These are phyloP conservation scores for Sclerotinia minor DNA, from an alignment of 2,329 filamentous ascomycete species.

Conservation along the genomic window DNA sequence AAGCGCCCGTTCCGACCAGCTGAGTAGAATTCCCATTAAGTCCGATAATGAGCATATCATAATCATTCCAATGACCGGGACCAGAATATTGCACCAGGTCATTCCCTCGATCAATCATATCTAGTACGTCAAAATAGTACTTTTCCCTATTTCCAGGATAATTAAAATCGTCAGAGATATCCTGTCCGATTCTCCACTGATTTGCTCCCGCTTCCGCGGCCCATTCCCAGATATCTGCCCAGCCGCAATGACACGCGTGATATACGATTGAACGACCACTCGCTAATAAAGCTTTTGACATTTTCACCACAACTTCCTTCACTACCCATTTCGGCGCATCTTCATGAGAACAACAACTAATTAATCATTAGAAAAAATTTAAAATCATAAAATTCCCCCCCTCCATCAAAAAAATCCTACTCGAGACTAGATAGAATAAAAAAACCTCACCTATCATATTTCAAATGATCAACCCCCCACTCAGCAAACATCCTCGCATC, in stretches of 20 bases:
- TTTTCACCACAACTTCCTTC: constrained; percentile 8
- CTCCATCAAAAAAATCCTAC: no score
- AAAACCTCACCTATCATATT: constrained; percentile 56
- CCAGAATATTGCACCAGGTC: constrained; percentile 48
- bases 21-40: constrained; percentile 35
- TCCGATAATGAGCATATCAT: constrained; percentile 37
- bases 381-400: neutral
- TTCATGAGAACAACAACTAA: constrained; percentile 10
- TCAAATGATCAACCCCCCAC: constrained; percentile 61
- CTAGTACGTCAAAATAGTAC: constrained; percentile 36
- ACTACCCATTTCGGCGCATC: constrained; percentile 11
- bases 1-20: constrained; percentile 45
- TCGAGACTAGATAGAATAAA: no score
- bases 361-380: no score
- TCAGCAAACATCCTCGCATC: constrained; percentile 58
- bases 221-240: constrained; percentile 48
- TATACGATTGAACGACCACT: constrained; percentile 51
- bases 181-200: constrained; percentile 50
- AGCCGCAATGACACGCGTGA: constrained; percentile 55
- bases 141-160: constrained; percentile 34
- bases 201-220: constrained; percentile 45
- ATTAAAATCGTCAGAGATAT: constrained; percentile 44
- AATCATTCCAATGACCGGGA: constrained; percentile 53
- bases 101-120: constrained; percentile 52
- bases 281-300: constrained; percentile 30